Evolutionary conservation across 805 yeast species (phyloP).

Genomic region (Schizosaccharomyces cryophilus): DNA sequence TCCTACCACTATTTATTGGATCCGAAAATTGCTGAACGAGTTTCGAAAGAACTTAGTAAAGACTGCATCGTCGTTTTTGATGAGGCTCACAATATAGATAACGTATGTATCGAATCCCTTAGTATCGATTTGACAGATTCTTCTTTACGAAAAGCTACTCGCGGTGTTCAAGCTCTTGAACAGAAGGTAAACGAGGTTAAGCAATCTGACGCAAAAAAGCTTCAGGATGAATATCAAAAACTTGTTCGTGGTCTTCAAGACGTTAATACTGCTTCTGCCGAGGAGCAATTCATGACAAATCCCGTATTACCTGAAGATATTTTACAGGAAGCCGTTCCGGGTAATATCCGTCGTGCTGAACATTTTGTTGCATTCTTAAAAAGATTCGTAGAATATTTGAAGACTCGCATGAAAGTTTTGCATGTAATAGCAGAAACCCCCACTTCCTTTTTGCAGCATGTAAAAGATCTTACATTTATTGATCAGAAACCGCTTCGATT

Average conservation of each 20-base stretch:
- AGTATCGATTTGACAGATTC: slow-evolving; percentile 85
- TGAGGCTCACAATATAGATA: slow-evolving; percentile 91
- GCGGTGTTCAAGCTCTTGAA: slow-evolving; percentile 63
- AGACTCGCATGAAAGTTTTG: slow-evolving; percentile 89
- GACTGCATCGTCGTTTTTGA: slow-evolving; percentile 89
- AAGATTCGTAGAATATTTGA: slow-evolving; percentile 77
- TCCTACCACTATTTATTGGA: slow-evolving; percentile 89
- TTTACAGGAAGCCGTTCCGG: slow-evolving; percentile 82
- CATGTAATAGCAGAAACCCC: slow-evolving; percentile 98
- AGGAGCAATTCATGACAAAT: slow-evolving; percentile 55
- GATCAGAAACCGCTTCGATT: slow-evolving; percentile 70
- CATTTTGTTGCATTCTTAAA: slow-evolving; percentile 85
- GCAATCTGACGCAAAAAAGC: slow-evolving; percentile 51
- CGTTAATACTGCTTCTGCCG: slow-evolving; percentile 37
- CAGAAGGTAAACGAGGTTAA: slow-evolving; percentile 68
- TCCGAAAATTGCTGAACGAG: slow-evolving; percentile 92
- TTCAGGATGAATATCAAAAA: slow-evolving; percentile 76
- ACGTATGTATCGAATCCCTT: slow-evolving; percentile 89
- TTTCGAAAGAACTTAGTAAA: slow-evolving; percentile 70
- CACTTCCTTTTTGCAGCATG: slow-evolving; percentile 67
- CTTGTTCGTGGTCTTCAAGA: slow-evolving; percentile 74
- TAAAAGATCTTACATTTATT: slow-evolving; percentile 78
- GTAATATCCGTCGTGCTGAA: slow-evolving; percentile 89
- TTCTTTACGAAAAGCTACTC: slow-evolving; percentile 57
- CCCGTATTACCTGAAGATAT: slow-evolving; percentile 74